Base-by-base conservation (phyloP, 1,284 basidiomycete genomes). In the Salmacisia buchloeana region DNA sequence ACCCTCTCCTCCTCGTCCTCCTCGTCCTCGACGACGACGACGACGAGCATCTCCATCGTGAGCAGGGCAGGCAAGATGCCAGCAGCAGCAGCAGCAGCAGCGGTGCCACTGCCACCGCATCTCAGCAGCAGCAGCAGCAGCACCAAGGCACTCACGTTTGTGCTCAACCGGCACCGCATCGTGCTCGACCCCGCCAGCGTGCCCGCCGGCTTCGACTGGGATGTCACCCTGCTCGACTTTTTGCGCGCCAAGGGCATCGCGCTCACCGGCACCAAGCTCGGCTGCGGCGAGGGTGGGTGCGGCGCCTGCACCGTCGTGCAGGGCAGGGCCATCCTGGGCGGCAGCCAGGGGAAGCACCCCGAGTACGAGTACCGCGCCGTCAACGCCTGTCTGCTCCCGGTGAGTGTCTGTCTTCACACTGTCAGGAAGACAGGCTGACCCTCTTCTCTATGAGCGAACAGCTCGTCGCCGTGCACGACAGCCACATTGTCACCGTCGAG, bases 311-410 rank as follows among this genome's bases (percentile, higher is more conserved):
- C 79, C n/a, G 77, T 77, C 35, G 73, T 75, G n/a, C 64, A 78
- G 15, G 64, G 69, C 59, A 65, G 70, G 66, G 63, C 63, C 36
- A 69, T 49, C 43, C 36, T 58, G 23, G 66, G 66, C 33, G 61
- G 62, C n/a, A 25, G 62, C 13, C 64, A 68, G 58, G 67, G 57
- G n/a, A 41, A 58, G 12, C 58, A 62, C 35, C 58, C 23, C 9
- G 31, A 68, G 5, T 76, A 65, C 65, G 68, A 72, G 27, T 79
- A 80, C 68, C 73, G 72, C 61, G 72, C 78, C 23, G 73, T 81
- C 66, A 81, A 81, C 54, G 80, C 80, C 2, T 81, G 80, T 60
- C 69, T 81, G 25, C 73, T 80, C n/a, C 80, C 80, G n/a, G 21
- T 58, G 56, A 43, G 41, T 43, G 36, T 0, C 63, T 76, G n/a